Evolutionary conservation across 2,329 filamentous ascomycete species (phyloP).

Genomic region (Elsinoe necatrix): DNA sequence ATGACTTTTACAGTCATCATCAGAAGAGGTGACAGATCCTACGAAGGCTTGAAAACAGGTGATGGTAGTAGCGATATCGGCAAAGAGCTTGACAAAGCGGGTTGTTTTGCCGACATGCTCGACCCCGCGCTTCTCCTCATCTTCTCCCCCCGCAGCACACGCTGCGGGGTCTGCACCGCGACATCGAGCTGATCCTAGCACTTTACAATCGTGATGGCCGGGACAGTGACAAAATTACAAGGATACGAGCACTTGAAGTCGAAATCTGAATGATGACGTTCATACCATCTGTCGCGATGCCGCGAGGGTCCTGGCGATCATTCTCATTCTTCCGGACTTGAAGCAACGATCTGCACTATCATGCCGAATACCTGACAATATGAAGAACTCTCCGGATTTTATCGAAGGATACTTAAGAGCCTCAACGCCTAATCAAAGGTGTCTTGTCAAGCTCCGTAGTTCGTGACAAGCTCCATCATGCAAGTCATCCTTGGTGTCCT

Average conservation of each 20-base stretch:
- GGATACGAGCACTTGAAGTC: not conserved
- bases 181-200: not conserved
- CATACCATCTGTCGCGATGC: not conserved
- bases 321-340: slow-evolving; percentile 3
- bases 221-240: not conserved
- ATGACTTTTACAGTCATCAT: not conserved
- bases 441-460: not conserved
- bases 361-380: not conserved
- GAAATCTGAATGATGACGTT: not conserved
- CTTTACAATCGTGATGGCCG: not conserved
- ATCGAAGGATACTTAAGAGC: not conserved
- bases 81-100: not conserved
- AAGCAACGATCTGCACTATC: slow-evolving; percentile 7
- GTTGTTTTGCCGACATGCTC: not conserved
- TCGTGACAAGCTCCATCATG: not conserved
- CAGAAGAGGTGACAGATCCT: not conserved
- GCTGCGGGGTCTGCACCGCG: not conserved
- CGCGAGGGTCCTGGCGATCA: slow-evolving; percentile 3
- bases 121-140: slow-evolving; percentile 8
- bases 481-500: not conserved
- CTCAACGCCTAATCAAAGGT: not conserved
- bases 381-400: not conserved
- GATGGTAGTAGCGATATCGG: not conserved
- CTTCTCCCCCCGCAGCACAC: not conserved
- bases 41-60: not conserved